Evolutionary conservation across 2,329 filamentous ascomycete species (phyloP).

Genomic region (Colletotrichum cuscutae): DNA sequence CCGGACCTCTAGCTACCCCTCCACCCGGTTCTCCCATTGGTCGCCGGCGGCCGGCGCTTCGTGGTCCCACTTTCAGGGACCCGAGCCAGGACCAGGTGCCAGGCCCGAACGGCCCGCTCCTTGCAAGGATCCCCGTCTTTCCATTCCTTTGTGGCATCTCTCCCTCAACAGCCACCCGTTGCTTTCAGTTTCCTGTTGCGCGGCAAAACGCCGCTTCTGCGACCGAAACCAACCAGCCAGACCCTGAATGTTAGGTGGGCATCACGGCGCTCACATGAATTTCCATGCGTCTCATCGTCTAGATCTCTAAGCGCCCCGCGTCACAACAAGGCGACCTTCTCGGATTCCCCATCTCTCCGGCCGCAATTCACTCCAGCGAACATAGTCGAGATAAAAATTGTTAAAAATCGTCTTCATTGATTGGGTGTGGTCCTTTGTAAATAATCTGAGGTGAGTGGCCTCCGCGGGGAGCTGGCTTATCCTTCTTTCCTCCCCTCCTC

Average conservation of each 20-base stretch:
- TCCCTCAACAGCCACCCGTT: not conserved
- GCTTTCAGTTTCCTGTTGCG: not conserved
- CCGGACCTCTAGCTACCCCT: constrained; percentile 6
- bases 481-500: constrained; percentile 26
- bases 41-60: constrained; percentile 24
- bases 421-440: constrained; percentile 17
- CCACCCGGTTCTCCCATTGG: constrained; percentile 22
- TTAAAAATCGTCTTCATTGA: constrained; percentile 15
- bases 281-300: not conserved
- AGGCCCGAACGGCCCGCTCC: constrained; percentile 31
- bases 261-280: not conserved
- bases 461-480: constrained; percentile 41
- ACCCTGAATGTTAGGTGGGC: not conserved
- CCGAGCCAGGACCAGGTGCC: not conserved
- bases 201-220: not conserved
- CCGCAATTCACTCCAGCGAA: not conserved
- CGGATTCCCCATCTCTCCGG: not conserved
- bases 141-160: not conserved
- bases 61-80: constrained; percentile 16
- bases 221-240: not conserved
- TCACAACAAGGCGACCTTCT: constrained; percentile 1
- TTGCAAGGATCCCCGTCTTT: constrained; percentile 16
- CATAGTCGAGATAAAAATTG: not conserved
- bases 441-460: constrained; percentile 48
- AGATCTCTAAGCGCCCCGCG: not conserved